These are phyloP conservation scores for Cerioporus squamosus DNA, from an alignment of 1,284 basidiomycete species.

Conservation along the genomic window DNA sequence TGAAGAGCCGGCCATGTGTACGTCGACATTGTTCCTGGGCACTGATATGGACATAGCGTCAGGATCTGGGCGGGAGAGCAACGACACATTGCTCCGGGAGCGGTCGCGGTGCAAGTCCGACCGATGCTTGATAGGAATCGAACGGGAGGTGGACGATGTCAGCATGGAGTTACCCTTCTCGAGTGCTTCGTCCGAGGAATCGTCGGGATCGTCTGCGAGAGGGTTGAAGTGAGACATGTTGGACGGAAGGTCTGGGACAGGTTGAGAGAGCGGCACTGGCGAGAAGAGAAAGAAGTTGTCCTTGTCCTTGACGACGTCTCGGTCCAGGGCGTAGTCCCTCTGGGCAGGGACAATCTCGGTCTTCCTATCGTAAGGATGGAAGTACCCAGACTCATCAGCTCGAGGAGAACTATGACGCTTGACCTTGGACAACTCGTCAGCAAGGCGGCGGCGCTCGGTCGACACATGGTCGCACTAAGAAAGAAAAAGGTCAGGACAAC, in stretches of 20 bases:
- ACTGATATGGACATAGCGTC: slow-evolving; percentile 36
- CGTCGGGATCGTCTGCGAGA: slow-evolving; percentile 35
- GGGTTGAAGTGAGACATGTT: slow-evolving; percentile 37
- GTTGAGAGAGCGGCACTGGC: slow-evolving; percentile 37
- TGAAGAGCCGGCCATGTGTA: slow-evolving; percentile 37
- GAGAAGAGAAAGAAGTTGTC: slow-evolving; percentile 43
- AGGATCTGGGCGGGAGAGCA: slow-evolving; percentile 22
- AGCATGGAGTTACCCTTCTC: slow-evolving; percentile 1
- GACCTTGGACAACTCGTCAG: slow-evolving; percentile 33
- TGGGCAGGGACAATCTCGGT: slow-evolving; percentile 31
- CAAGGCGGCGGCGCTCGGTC: slow-evolving; percentile 35
- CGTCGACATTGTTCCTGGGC: slow-evolving; percentile 35
- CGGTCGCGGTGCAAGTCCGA: slow-evolving; percentile 26
- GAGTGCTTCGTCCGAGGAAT: slow-evolving; percentile 36
- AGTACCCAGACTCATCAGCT: slow-evolving; percentile 34
- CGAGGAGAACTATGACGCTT: slow-evolving; percentile 31
- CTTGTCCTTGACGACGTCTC: slow-evolving; percentile 16
- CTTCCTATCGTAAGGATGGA: slow-evolving; percentile 32
- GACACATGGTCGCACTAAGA: slow-evolving; percentile 37
- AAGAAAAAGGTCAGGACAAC: slow-evolving; percentile 2
- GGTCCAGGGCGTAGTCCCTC: slow-evolving; percentile 25
- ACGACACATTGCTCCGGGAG: slow-evolving; percentile 27
- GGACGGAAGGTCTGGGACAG: slow-evolving; percentile 38
- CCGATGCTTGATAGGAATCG: slow-evolving; percentile 33
- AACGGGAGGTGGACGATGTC: slow-evolving; percentile 21